Conservation (phyloP, 805 yeast species). For the Clavispora vitiphila region DNA sequence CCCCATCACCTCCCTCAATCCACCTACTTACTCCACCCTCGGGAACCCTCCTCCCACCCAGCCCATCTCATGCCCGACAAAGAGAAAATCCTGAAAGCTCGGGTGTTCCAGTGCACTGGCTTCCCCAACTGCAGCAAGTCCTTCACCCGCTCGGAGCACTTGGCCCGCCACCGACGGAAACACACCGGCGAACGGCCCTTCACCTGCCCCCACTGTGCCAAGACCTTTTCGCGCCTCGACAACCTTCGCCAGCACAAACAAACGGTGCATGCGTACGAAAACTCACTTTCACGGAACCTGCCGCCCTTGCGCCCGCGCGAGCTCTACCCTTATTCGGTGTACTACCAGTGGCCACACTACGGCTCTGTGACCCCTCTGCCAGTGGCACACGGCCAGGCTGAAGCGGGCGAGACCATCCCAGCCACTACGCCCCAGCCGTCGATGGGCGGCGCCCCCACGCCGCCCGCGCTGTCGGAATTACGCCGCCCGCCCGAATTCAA, state of each 20-base stretch:
- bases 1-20: neutral
- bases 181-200: slow-evolving; percentile 96
- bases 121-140: slow-evolving; percentile 84
- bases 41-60: no score
- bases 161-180: slow-evolving; percentile 86
- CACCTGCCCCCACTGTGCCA: slow-evolving; percentile 75
- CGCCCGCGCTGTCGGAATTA: slow-evolving; percentile 4
- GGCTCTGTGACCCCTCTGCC: no score
- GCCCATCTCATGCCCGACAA: neutral
- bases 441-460: neutral
- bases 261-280: slow-evolving; percentile 51
- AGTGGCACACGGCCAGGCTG: no score
- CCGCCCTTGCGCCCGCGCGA: neutral
- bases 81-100: slow-evolving; percentile 44
- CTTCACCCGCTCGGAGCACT: slow-evolving; percentile 85
- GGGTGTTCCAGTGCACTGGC: slow-evolving; percentile 80
- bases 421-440: neutral
- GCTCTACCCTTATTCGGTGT: slow-evolving; percentile 1
- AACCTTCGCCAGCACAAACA: slow-evolving; percentile 89
- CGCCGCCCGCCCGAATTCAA: slow-evolving; percentile 22
- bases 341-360: slow-evolving; percentile 2
- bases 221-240: slow-evolving; percentile 78
- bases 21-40: neutral
- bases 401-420: neutral
- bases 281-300: slow-evolving; percentile 11